Percentiles rank a stretch among this genome's conserved stretches.
Evolutionary conservation across 352 stramenopile genomes (phyloP).

Genomic region (Phytophthora sansomeana): DNA sequence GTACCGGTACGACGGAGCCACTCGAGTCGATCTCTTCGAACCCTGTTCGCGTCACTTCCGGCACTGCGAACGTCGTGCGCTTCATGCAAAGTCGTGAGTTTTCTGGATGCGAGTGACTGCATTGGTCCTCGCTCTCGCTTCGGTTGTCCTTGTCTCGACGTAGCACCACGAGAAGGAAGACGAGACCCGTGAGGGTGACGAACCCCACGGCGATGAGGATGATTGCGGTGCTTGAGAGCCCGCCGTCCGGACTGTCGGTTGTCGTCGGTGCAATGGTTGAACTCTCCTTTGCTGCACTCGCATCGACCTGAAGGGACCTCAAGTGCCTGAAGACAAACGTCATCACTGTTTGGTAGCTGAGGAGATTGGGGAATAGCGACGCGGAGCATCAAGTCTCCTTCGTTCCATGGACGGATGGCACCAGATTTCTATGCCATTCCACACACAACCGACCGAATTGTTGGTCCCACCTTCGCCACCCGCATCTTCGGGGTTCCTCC

Average conservation of each 20-base stretch:
- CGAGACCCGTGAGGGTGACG: slow-evolving; percentile 16
- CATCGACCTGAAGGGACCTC: neutral
- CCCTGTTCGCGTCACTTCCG: slow-evolving; percentile 5
- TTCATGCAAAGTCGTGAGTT: slow-evolving; percentile 33
- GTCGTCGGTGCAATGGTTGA: slow-evolving; percentile 10
- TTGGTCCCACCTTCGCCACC: neutral
- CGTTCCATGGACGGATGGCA: slow-evolving; percentile 2
- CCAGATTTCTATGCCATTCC: slow-evolving; percentile 36
- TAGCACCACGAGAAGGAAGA: slow-evolving; percentile 27
- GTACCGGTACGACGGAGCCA: slow-evolving; percentile 31
- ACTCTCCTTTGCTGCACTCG: slow-evolving; percentile 11
- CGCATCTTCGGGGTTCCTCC: too few relatives aligned
- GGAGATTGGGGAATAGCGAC: slow-evolving; percentile 26
- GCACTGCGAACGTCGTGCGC: slow-evolving; percentile 35
- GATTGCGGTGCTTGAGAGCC: slow-evolving; percentile 23
- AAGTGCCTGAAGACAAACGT: slow-evolving; percentile 3
- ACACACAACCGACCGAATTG: neutral
- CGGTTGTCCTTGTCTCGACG: slow-evolving; percentile 11
- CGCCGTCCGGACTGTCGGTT: slow-evolving; percentile 5
- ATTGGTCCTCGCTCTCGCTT: slow-evolving; percentile 9
- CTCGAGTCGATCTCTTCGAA: slow-evolving; percentile 31
- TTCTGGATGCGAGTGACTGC: slow-evolving; percentile 5
- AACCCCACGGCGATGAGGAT: slow-evolving; percentile 30
- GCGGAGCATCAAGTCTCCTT: neutral
- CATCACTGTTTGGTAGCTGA: neutral